Evolutionary conservation across 257 asterid genomes (phyloP).

Genomic region (Anisodus acutangulus): DNA sequence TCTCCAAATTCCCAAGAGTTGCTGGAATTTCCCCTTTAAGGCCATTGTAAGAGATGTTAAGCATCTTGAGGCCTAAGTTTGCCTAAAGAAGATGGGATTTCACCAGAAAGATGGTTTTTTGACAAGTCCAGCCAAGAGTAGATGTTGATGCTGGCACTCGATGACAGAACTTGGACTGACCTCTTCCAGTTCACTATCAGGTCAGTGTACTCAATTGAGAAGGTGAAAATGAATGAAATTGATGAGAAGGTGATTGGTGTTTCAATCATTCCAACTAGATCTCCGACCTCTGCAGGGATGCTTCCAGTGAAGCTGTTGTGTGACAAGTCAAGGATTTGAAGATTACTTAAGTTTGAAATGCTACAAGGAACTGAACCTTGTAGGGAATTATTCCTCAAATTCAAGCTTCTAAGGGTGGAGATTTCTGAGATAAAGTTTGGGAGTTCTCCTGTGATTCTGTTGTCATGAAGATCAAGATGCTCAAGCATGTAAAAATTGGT

Average conservation of each 20-base stretch:
- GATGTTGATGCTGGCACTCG: conserved; percentile 33
- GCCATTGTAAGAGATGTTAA: conserved; percentile 37
- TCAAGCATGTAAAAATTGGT: conserved; percentile 34
- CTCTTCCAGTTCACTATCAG: conserved; percentile 43
- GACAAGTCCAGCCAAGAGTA: conserved; percentile 39
- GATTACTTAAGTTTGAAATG: conserved; percentile 34
- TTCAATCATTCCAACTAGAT: conserved; percentile 40
- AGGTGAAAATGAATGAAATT: conserved; percentile 24
- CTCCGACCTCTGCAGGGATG: conserved; percentile 34
- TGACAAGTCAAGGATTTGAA: conserved; percentile 43
- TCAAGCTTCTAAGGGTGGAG: conserved; percentile 36
- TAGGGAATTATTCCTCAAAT: conserved; percentile 43
- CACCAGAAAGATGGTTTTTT: conserved; percentile 38
- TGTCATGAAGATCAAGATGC: conserved; percentile 44
- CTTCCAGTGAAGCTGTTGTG: conserved; percentile 38
- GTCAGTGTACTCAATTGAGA: conserved; percentile 29
- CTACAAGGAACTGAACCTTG: conserved; percentile 38
- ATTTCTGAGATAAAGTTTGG: conserved; percentile 33
- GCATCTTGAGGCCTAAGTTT: conserved; percentile 41
- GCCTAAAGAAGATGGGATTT: conserved; percentile 44
- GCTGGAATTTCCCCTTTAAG: conserved; percentile 37
- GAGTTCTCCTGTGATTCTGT: conserved; percentile 36
- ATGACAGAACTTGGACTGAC: conserved; percentile 39
- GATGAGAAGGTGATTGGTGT: conserved; percentile 31
- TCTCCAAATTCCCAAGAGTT: conserved; percentile 34